Conservation (phyloP, 2,329 filamentous ascomycete genomes). For the Penicillium sp. region DNA sequence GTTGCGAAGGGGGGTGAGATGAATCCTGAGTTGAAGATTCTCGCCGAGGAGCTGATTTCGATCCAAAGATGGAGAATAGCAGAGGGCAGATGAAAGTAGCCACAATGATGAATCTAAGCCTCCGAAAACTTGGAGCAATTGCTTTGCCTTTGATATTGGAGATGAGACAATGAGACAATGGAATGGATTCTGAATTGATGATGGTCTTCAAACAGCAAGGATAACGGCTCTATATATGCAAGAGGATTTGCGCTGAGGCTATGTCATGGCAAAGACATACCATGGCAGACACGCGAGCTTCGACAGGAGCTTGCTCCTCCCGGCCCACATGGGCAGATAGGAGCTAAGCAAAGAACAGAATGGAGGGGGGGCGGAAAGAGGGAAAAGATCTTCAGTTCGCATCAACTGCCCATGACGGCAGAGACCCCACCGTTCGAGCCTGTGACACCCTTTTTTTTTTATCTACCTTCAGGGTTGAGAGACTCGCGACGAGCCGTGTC, state of each 20-base stretch:
- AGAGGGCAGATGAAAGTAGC: slow-evolving; percentile 4
- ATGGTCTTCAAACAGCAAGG: slow-evolving; percentile 12
- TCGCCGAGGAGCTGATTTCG: background rate
- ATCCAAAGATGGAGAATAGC: background rate
- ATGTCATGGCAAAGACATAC: slow-evolving; percentile 23
- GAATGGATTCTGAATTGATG: slow-evolving; percentile 4
- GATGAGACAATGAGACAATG: slow-evolving; percentile 4
- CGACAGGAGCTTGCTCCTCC: slow-evolving; percentile 19
- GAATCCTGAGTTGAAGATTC: background rate
- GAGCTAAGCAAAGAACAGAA: slow-evolving; percentile 21
- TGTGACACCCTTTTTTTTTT: slow-evolving; percentile 32
- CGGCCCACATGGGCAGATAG: slow-evolving; percentile 28
- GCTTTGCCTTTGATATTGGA: slow-evolving; percentile 1
- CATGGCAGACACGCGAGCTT: slow-evolving; percentile 27
- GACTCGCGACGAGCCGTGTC: slow-evolving; percentile 16
- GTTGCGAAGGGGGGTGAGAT: background rate
- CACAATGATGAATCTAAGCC: background rate
- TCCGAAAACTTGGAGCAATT: background rate
- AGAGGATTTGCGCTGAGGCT: slow-evolving; percentile 11
- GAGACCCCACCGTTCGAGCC: slow-evolving; percentile 19
- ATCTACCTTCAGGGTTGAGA: slow-evolving; percentile 18
- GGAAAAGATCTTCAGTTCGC: slow-evolving; percentile 26
- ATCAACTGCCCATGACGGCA: slow-evolving; percentile 11
- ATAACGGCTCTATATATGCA: slow-evolving; percentile 26
- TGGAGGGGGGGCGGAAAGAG: slow-evolving; percentile 14